A percentile compares a stretch with the other conserved stretches of the same genome.
These are phyloP conservation scores for Xylaria acuta DNA, from an alignment of 495 filamentous ascomycete species.

Conservation along the genomic window DNA sequence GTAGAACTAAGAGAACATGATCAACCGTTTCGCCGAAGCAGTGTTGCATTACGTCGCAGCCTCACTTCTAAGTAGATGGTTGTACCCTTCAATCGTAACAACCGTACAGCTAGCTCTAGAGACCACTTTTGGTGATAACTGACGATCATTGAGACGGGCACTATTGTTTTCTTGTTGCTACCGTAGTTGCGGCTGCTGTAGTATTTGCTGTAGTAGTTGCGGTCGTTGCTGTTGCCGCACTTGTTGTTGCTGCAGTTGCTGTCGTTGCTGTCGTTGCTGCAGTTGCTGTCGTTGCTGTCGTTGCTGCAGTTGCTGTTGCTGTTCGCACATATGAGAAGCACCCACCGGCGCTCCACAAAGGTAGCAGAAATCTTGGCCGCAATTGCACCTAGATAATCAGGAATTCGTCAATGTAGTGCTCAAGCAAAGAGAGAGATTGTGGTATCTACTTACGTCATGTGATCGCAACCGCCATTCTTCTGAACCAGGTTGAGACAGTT, in stretches of 20 bases:
- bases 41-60: neutral
- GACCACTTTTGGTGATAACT: neutral
- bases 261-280: neutral
- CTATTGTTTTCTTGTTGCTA: neutral
- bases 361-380: conserved; percentile 15
- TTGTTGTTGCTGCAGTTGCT: neutral
- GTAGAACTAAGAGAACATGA: neutral
- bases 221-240: neutral
- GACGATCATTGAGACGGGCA: neutral
- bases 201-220: neutral
- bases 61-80: neutral
- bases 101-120: neutral
- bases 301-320: neutral
- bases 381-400: neutral
- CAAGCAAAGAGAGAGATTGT: neutral
- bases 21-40: neutral
- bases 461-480: conserved; percentile 13
- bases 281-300: neutral
- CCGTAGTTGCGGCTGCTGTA: neutral
- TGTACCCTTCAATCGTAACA: neutral
- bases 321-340: neutral
- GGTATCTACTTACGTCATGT: conserved; percentile 19
- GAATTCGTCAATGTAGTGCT: neutral
- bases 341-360: neutral
- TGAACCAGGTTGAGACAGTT: conserved; percentile 20